phyloP scores from a whole-genome alignment of 129 eudicot genomes.

The Pseudognaphalium luteoalbum region DNA sequence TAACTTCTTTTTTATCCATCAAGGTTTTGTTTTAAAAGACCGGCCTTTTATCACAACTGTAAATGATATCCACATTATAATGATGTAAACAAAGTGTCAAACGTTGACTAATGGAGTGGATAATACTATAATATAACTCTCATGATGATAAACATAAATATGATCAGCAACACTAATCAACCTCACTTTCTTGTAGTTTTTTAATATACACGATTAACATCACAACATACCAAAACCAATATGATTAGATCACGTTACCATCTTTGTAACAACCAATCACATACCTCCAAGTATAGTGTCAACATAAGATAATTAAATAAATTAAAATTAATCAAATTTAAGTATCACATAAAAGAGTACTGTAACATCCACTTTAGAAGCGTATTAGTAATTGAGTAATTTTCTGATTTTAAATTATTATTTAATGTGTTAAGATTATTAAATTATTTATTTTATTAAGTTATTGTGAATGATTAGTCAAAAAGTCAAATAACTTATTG shows the following conservation, averaged over 20 bases:
- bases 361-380: no score
- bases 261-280: neutral
- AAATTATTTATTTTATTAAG: no score
- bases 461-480: no score
- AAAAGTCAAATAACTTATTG: no score
- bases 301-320: neutral
- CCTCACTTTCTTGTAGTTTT: neutral
- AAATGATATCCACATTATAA: neutral
- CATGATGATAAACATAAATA: constrained; percentile 7
- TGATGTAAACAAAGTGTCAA: neutral
- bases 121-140: neutral
- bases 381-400: no score
- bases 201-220: constrained; percentile 6
- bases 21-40: no score
- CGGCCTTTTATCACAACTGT: neutral
- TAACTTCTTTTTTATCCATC: no score
- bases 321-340: neutral
- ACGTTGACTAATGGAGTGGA: constrained; percentile 21
- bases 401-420: no score
- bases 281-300: neutral
- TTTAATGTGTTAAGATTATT: no score
- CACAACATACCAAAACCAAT: constrained; percentile 8
- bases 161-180: constrained; percentile 10
- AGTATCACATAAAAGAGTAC: no score
- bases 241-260: constrained; percentile 7